Evolutionary conservation across 306 rosid species (phyloP), one percentile per base, ranked within the genome.

Genomic region (Cucumis hystrix): DNA sequence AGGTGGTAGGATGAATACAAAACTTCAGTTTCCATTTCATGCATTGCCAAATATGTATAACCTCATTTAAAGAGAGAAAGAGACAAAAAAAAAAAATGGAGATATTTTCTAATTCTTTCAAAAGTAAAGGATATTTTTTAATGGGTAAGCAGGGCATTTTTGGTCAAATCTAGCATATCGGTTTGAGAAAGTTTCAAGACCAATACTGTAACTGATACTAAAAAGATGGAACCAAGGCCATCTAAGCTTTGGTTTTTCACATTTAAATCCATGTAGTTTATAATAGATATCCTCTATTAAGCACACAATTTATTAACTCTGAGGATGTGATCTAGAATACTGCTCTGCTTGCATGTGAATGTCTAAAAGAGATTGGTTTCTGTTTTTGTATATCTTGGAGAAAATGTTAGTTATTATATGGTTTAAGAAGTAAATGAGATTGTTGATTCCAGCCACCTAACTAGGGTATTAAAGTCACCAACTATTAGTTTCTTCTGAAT

Each of bases 41-140:
- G 14, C 78, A 33, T 74, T 56, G 43, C 49, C 30, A 74, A 28
- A 12, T 76, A 90, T 82, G 65, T 80, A 39, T 54, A 58, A 80
- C 54, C 54, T 47, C 54, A 47, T 47, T 47, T 47, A 47, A 4
- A 47, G 37, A 33, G 37, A 33, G 37, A 33, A 5, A 33, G 37
- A 33, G 37, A 13, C 0, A 47, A 1, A 47, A 4, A 4, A 12
- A 47, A 12, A 69, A 40, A 37, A 11, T 75, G 55, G 58, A 73
- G 67, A 62, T 5, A 17, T 6, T 13, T 23, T 12, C 33, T n/a
- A 15, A 2, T 43, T 60, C 64, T 35, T 63, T 63, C n/a, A 14
- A 33, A 63, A 63, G 65, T 0, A 60, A 60, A 60, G 37, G 37
- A 60, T 60, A 60, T 23, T 1, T 23, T 23, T 23, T 23, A 23